Conservation (phyloP, 768 basidiomycete species). For the Grammothele lineata region DNA sequence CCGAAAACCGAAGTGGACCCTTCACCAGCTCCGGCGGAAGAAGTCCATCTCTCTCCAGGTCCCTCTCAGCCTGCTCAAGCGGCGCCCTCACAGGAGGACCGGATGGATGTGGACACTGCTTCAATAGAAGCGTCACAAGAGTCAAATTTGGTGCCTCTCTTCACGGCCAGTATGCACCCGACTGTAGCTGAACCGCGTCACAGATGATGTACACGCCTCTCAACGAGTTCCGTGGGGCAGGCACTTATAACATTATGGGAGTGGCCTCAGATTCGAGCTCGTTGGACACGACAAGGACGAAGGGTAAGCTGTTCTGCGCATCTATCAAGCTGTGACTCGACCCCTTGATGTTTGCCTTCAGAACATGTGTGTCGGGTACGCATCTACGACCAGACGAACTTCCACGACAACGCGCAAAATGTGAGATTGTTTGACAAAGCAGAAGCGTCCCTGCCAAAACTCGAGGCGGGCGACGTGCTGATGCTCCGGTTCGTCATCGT, state of each 20-base stretch:
- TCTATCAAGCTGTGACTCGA: not conserved
- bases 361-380: constrained; percentile 43
- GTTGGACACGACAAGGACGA: constrained; percentile 18
- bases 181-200: too few species aligned
- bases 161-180: not conserved
- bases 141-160: not conserved
- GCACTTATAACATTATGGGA: constrained; percentile 27
- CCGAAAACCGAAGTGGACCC: too few species aligned
- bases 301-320: constrained; percentile 17
- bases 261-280: constrained; percentile 23
- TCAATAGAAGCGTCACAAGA: too few species aligned
- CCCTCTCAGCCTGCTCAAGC: too few species aligned
- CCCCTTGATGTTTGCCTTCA: constrained; percentile 18
- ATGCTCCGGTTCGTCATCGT: constrained; percentile 17
- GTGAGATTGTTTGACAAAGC: constrained; percentile 51
- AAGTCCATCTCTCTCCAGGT: too few species aligned
- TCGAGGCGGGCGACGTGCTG: constrained; percentile 41
- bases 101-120: too few species aligned
- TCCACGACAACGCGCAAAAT: constrained; percentile 31
- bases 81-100: too few species aligned
- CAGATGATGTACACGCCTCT: constrained; percentile 11
- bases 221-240: not conserved
- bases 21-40: too few species aligned
- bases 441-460: constrained; percentile 47
- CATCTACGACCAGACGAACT: constrained; percentile 51